Percentiles rank a stretch among this genome's conserved stretches.
Evolutionary conservation across 1,139 yeast species (phyloP).

Genomic region (Candida labiduridarum): DNA sequence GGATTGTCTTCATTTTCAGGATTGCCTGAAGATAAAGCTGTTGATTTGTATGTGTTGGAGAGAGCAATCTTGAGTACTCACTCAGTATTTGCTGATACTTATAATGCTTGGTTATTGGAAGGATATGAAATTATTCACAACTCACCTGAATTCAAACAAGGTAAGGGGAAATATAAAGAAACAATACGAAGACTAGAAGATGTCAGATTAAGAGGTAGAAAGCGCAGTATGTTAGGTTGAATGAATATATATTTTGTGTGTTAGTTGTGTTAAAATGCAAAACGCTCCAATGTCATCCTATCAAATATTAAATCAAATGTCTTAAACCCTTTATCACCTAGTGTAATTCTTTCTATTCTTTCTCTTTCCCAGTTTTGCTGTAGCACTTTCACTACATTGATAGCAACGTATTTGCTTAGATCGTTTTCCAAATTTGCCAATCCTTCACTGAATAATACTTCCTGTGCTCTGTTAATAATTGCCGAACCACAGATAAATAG

Average conservation of each 20-base stretch:
- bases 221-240: constrained; percentile 57
- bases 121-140: constrained; percentile 62
- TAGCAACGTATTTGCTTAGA: constrained; percentile 9
- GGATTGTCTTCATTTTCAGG: constrained; percentile 83
- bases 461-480: constrained; percentile 6
- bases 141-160: constrained; percentile 29
- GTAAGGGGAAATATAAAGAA: constrained; percentile 50
- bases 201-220: constrained; percentile 89
- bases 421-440: constrained; percentile 8
- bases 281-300: constrained; percentile 12
- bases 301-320: constrained; percentile 14
- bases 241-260: neutral
- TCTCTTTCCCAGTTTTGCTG: constrained; percentile 13
- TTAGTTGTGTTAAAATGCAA: constrained; percentile 8
- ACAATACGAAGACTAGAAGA: constrained; percentile 70
- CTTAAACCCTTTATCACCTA: constrained; percentile 14
- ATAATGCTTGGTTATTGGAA: constrained; percentile 69
- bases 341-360: constrained; percentile 4
- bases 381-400: constrained; percentile 7
- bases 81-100: constrained; percentile 65
- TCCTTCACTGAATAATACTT: constrained; percentile 5
- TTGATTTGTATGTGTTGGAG: constrained; percentile 90
- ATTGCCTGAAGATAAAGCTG: constrained; percentile 90
- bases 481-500: constrained; percentile 13
- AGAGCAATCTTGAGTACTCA: constrained; percentile 92